phyloP scores from a whole-genome alignment of 192 early-diverging fungal species.

The Ambispora gerdemannii region DNA sequence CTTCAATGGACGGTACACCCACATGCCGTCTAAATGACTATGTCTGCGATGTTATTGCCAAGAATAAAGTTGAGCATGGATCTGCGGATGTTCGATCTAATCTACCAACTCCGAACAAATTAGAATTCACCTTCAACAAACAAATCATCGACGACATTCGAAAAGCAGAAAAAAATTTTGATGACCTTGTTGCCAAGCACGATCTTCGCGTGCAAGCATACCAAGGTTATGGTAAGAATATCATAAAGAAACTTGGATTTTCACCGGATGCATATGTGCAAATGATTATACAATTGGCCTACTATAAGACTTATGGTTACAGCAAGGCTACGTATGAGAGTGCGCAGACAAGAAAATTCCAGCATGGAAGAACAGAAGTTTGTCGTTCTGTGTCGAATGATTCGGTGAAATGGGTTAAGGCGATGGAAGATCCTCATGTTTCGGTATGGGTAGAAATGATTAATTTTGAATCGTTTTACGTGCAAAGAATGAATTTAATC shows the following conservation, averaged over 20 bases:
- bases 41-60: slow-evolving; percentile 56
- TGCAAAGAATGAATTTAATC: not conserved
- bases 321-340: slow-evolving; percentile 88
- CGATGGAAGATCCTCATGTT: slow-evolving; percentile 70
- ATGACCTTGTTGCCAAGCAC: slow-evolving; percentile 72
- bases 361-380: slow-evolving; percentile 93
- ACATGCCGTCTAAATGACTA: slow-evolving; percentile 87
- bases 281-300: slow-evolving; percentile 96
- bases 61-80: slow-evolving; percentile 76
- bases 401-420: slow-evolving; percentile 75
- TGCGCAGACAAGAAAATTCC: slow-evolving; percentile 88
- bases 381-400: slow-evolving; percentile 78
- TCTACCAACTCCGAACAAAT: slow-evolving; percentile 63
- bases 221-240: slow-evolving; percentile 87
- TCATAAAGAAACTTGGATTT: slow-evolving; percentile 81
- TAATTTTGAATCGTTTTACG: too few species aligned
- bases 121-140: slow-evolving; percentile 70
- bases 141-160: slow-evolving; percentile 59
- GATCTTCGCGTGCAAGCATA: slow-evolving; percentile 81
- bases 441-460: slow-evolving; percentile 8
- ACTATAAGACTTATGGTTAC: slow-evolving; percentile 83
- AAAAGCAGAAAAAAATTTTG: slow-evolving; percentile 75
- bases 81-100: slow-evolving; percentile 46
- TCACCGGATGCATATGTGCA: slow-evolving; percentile 80
- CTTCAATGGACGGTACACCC: slow-evolving; percentile 92